Base-by-base conservation (phyloP, 768 basidiomycete genomes). In the Boletus speciosus region DNA sequence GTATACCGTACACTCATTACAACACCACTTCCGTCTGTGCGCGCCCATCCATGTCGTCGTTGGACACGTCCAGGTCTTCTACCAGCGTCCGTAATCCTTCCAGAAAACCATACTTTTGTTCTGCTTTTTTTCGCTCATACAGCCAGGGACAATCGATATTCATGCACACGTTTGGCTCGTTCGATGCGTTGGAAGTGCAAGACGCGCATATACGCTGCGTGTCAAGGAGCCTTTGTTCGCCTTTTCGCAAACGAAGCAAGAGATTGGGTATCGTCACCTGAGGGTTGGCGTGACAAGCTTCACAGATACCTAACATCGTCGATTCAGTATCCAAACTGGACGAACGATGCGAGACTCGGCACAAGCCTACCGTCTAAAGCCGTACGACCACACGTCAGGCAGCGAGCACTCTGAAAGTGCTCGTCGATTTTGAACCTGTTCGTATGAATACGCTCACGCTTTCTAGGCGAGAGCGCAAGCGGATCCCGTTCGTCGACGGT, bases 91-190 rank as follows among this genome's bases (percentile, higher is more conserved):
- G 56, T 12, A 76, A 47, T 8, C 63, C 64, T 14, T 66, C 66
- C 23, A 75, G 49, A n/a, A 52, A 61, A 41, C 69, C 70, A 6
- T 56, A 42, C 53, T 71, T 76, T 55, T 66, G 62, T 55, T 86
- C 83, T 6, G 78, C 74, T 60, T 82, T 85, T 56, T 79, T 81
- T 35, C 91, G 76, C 31, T 85, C 80, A 60, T 83, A 97, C 34
- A 93, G 69, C 83, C 90, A 88, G 0, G 86, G 81, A 66, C 95
- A 98, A 64, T 97, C 93, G 43, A 90, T 73, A 8, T 90, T 92
- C 62, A 88, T 84, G 70, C 95, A 98, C 34, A 79, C 68, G 43
- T 85, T 79, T 1, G 79, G 76, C 52, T 92, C 90, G 12, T 70
- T 72, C 5, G 75, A 70, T 2, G 84, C 76, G 0, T 75, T 76